Base-by-base conservation (phyloP, 2,329 filamentous ascomycete genomes). In the Colletotrichum sp. region DNA sequence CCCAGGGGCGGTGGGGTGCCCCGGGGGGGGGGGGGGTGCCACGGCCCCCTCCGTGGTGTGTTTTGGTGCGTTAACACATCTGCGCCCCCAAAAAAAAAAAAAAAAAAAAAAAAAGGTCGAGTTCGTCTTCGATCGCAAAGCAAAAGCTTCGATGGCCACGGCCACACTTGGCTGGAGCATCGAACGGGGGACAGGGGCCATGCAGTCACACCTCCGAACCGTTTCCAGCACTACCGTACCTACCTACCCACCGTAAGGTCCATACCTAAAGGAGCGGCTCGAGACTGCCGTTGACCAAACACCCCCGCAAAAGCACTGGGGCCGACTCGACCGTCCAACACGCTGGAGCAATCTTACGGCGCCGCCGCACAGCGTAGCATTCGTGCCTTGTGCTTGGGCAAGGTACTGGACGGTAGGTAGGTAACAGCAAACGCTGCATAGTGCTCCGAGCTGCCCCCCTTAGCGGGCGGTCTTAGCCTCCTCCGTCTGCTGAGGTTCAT, bases 141-240 rank as follows among this genome's bases (percentile, higher is more conserved):
- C 70, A 28, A 32, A 65, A 28, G 22, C 44, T 32, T 76, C 74
- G 74, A 76, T 76, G 74, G 59, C 44, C 71, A 65, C 44, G 65
- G 48, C 70, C 74, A 76, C 64, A 73, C 64, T 27, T 36, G 70
- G 22, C 28, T 36, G 70, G 59, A 65, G 13, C 48, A 52, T 68
- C 63, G 69, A 55, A 55, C 67, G 22, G 60, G 52, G 48, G 39
- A 63, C 69, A 63, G 57, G 68, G 63, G 63, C 57, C 57, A n/a
- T 59, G 44, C 52, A 74, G 72, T 68, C 72, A 74, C 72, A 66
- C 60, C 67, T 66, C 60, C 16, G 60, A 34, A 34, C 59, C 67
- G 22, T 36, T 55, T 66, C 44, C 30, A 63, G 22, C 28, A 28
- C 6, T 57, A 57, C 52, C 52, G 52, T 57, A 57, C 52, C 22